These are phyloP conservation scores for Halophytophthora polymorphica DNA, from an alignment of 352 stramenopile genomes.

Conservation along the genomic window DNA sequence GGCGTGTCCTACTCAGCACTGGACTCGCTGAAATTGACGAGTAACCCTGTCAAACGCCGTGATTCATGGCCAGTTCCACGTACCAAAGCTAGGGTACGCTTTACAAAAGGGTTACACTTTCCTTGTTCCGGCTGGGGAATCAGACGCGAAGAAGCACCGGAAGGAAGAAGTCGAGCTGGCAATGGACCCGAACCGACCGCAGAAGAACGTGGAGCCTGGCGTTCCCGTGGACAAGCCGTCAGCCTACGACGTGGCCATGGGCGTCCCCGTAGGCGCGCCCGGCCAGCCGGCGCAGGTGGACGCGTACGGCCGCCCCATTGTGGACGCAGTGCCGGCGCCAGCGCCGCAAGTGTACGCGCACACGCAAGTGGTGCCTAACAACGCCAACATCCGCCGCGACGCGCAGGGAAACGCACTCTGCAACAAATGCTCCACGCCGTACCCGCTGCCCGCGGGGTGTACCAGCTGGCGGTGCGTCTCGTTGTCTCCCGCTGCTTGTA, in stretches of 20 bases:
- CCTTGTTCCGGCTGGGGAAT: too few relatives aligned
- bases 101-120: too few relatives aligned
- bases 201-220: constrained; percentile 9
- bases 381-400: constrained; percentile 64
- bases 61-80: too few relatives aligned
- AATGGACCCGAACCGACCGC: background rate
- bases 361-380: constrained; percentile 50
- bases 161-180: too few relatives aligned
- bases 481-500: background rate
- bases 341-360: constrained; percentile 12
- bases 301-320: constrained; percentile 44
- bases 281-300: constrained; percentile 42
- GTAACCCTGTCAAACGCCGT: too few relatives aligned
- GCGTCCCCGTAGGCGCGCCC: constrained; percentile 19
- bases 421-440: constrained; percentile 65
- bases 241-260: constrained; percentile 19
- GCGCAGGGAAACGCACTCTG: constrained; percentile 70
- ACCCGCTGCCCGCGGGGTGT: constrained; percentile 60
- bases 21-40: too few relatives aligned
- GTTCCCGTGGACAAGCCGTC: constrained; percentile 5
- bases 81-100: too few relatives aligned
- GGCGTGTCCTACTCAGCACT: too few relatives aligned
- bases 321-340: constrained; percentile 32
- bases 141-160: too few relatives aligned
- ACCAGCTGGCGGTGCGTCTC: constrained; percentile 59